Conservation (phyloP, 192 early-diverging fungal genomes). For the Linnemannia exigua region DNA sequence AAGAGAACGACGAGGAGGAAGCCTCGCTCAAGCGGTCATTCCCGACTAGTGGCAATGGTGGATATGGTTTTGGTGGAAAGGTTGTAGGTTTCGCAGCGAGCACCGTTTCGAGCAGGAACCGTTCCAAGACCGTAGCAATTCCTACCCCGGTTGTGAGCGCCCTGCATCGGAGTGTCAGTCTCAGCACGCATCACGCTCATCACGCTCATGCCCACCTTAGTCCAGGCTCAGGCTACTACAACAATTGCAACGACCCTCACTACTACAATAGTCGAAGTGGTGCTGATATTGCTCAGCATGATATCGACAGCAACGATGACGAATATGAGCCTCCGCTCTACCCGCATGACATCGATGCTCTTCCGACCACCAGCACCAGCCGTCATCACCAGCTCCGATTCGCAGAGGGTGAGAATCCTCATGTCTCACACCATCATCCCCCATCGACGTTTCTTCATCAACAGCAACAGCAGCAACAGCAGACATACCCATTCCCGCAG, state of each 20-base stretch:
- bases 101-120: not conserved
- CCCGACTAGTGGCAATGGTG: not conserved
- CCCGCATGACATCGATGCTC: not conserved
- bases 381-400: slow-evolving; percentile 16
- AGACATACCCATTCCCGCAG: not conserved
- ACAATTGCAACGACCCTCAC: slow-evolving; percentile 21
- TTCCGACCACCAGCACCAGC: slow-evolving; percentile 16
- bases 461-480: not conserved
- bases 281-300: not conserved
- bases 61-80: not conserved
- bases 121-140: slow-evolving; percentile 8
- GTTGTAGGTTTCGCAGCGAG: not conserved
- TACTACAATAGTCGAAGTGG: not conserved
- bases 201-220: not conserved
- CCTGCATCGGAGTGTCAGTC: slow-evolving; percentile 32
- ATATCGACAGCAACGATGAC: not conserved
- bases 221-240: not conserved
- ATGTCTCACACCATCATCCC: not conserved
- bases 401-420: slow-evolving; percentile 9
- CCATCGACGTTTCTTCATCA: not conserved
- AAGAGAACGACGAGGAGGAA: slow-evolving; percentile 24
- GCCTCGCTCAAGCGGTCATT: slow-evolving; percentile 18
- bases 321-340: slow-evolving; percentile 27
- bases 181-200: slow-evolving; percentile 14
- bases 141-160: slow-evolving; percentile 18